Base-by-base conservation (phyloP, 306 rosid species). In the Quercus suber region DNA sequence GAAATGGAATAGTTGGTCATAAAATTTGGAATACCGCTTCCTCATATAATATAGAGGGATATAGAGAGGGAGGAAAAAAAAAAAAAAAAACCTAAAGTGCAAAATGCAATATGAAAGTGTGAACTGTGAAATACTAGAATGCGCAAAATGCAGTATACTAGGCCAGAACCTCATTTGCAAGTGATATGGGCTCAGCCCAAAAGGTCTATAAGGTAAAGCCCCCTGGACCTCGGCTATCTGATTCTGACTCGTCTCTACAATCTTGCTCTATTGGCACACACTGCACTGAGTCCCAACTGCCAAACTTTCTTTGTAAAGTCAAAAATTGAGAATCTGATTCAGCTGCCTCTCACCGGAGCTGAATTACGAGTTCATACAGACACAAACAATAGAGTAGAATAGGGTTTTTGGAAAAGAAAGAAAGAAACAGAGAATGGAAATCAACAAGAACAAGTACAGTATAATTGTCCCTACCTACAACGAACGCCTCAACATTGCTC, bases 401-500 rank as follows among this genome's bases (percentile, higher is more conserved):
- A 49, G 53, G 53, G 53, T 49, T 49, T 49, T 49, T 12, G 53
- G 53, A 49, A 49, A 19, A 35, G n/a, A 33, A 35, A 11, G 9
- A 21, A 70, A 87, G 91, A 81, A 52, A 80, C 0, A 79, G 74
- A 79, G 77, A 84, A 81, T 37, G 45, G 45, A 37, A 37, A 37
- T 37, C 45, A 37, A 37, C 74, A 86, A 83, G 87, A 86, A 87
- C 84, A 95, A 95, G 84, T 91, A 91, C 87, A 92, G 97, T 75
- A 85, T 93, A 64, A 91, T 93, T 80, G 82, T 95, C 82, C 99
- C 98, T 11, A 93, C 99, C 28, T 95, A 91, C 82, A 95, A 95
- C 78, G 99, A 95, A 83, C 95, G 89, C 73, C 92, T 95, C 75
- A 95, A 95, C 88, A 93, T 95, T 80, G 89, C 96, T 69, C 91